These are phyloP conservation scores for Solanum ossicruentum DNA, from an alignment of 257 asterid species.

Conservation along the genomic window DNA sequence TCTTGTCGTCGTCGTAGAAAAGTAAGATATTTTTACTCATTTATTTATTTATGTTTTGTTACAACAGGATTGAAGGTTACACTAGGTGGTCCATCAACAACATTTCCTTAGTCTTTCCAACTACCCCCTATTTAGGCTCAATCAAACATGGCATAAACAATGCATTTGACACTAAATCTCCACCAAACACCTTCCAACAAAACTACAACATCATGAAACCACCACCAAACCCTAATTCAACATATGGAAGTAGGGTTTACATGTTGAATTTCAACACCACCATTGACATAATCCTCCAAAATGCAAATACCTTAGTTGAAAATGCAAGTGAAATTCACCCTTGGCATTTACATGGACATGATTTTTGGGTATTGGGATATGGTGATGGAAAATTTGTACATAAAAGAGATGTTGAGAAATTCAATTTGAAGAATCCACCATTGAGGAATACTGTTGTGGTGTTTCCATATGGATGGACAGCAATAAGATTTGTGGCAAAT, in stretches of 20 bases:
- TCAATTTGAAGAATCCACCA: constrained; percentile 63
- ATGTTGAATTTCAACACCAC: constrained; percentile 38
- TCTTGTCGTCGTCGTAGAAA: not conserved
- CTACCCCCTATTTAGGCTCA: constrained; percentile 66
- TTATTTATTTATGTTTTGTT: not conserved
- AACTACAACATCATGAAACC: constrained; percentile 44
- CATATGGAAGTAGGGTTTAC: constrained; percentile 47
- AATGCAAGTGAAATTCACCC: constrained; percentile 75
- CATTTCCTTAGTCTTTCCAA: constrained; percentile 43
- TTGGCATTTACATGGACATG: constrained; percentile 88
- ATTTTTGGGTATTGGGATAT: constrained; percentile 67
- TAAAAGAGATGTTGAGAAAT: constrained; percentile 19
- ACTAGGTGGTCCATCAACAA: constrained; percentile 76
- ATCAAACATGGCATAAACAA: constrained; percentile 17
- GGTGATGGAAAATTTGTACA: constrained; percentile 54
- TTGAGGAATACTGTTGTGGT: constrained; percentile 48
- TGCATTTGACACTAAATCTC: constrained; percentile 28
- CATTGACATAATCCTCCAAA: constrained; percentile 59
- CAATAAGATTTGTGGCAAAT: constrained; percentile 58
- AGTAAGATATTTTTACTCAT: not conserved
- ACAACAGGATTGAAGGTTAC: constrained; percentile 29
- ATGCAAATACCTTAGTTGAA: constrained; percentile 43
- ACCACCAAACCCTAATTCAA: constrained; percentile 41
- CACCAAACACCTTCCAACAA: constrained; percentile 20
- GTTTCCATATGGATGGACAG: constrained; percentile 80